A percentile compares a stretch with the other conserved stretches of the same genome.
Evolutionary conservation across 2,329 filamentous ascomycete species (phyloP).

Genomic region (Fusarium musae): DNA sequence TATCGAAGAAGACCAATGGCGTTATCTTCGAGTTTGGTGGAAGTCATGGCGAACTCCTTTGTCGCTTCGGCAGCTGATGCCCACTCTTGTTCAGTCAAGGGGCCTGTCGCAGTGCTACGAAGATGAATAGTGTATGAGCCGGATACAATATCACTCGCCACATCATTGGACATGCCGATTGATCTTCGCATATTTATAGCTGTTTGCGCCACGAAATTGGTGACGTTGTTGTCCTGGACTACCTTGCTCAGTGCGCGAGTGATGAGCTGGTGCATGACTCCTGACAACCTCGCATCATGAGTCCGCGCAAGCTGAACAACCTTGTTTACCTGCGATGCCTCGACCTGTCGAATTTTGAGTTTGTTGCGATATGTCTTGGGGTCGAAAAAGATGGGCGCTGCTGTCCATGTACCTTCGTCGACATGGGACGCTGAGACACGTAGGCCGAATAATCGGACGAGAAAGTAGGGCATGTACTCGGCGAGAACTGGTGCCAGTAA

Average conservation of each 20-base stretch:
- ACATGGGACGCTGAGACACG: constrained; percentile 15
- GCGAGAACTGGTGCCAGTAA: constrained; percentile 35
- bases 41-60: constrained; percentile 16
- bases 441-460: constrained; percentile 28
- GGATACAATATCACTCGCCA: constrained; percentile 31
- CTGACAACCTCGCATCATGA: constrained; percentile 39
- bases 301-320: constrained; percentile 15
- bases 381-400: constrained; percentile 22
- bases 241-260: constrained; percentile 35
- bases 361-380: constrained; percentile 19
- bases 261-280: constrained; percentile 34
- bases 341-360: constrained; percentile 29
- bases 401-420: constrained; percentile 37
- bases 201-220: constrained; percentile 41
- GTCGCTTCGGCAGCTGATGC: constrained; percentile 22
- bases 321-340: constrained; percentile 11
- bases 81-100: constrained; percentile 38
- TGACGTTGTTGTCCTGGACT: constrained; percentile 25
- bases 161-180: constrained; percentile 31
- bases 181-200: constrained; percentile 40
- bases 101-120: constrained; percentile 4
- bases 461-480: constrained; percentile 24
- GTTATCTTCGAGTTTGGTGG: constrained; percentile 29
- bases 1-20: constrained; percentile 39
- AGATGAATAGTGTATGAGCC: constrained; percentile 24